phyloP scores from a whole-genome alignment of 306 rosid species.

The Luffa aegyptiaca region DNA sequence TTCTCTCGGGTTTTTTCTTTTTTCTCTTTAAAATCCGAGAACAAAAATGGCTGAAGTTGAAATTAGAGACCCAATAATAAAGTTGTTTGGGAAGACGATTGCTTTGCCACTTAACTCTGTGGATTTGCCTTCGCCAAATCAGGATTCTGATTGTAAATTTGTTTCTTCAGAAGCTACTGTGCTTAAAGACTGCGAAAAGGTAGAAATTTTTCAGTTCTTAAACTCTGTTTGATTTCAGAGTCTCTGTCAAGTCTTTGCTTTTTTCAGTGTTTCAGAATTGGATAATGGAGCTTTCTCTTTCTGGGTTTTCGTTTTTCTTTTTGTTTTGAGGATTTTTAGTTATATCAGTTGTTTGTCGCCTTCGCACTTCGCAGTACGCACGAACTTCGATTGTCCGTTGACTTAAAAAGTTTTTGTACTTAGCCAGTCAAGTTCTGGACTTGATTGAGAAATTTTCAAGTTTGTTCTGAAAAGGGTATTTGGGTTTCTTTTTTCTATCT shows the following conservation, averaged over 20 bases:
- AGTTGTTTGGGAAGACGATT: conserved; percentile 80
- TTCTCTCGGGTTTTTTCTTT: neutral
- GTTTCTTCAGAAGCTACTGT: conserved; percentile 26
- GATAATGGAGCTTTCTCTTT: neutral
- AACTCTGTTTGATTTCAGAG: neutral
- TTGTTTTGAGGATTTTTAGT: neutral
- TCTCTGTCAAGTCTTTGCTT: neutral
- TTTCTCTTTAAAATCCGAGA: neutral
- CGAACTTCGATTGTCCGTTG: neutral
- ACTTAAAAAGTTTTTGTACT: neutral
- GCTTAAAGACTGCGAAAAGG: conserved; percentile 29
- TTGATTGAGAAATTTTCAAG: neutral
- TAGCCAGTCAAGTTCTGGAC: neutral
- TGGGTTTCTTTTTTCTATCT: too few species aligned
- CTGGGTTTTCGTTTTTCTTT: neutral
- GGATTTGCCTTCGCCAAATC: neutral
- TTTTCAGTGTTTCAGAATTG: neutral
- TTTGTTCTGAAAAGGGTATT: too few species aligned
- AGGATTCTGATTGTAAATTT: neutral
- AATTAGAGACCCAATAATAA: conserved; percentile 40
- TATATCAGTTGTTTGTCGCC: neutral
- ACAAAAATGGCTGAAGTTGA: conserved; percentile 44
- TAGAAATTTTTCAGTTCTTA: neutral
- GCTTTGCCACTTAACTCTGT: conserved; percentile 27
- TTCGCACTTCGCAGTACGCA: neutral